Percentiles rank a stretch among this genome's conserved stretches.
Conservation (phyloP, 2,329 filamentous ascomycete genomes). For the Botrytis fabae region DNA sequence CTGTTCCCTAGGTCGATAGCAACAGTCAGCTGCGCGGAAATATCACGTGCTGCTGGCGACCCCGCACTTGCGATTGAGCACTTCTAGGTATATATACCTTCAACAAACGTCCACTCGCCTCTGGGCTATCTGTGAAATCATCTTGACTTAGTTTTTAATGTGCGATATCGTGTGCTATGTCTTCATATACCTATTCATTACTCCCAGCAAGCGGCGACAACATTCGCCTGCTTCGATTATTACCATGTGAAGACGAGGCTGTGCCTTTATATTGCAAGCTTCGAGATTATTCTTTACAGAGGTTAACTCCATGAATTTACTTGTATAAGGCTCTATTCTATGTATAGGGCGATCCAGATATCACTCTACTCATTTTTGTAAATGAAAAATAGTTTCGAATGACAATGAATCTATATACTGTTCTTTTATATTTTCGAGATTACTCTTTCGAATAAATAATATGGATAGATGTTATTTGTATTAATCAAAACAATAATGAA, state of each 20-base stretch:
- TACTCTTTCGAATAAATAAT: background rate
- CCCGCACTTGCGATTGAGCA: background rate
- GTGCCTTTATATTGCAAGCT: background rate
- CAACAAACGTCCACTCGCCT: background rate
- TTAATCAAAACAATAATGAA: fast-evolving
- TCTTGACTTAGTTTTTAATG: background rate
- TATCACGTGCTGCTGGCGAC: background rate
- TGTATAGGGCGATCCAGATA: background rate
- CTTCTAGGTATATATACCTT: background rate
- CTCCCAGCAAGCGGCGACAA: background rate
- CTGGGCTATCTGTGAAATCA: fast-evolving
- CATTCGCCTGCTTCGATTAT: background rate
- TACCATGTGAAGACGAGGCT: background rate
- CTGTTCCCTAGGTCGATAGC: background rate
- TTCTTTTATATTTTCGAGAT: background rate
- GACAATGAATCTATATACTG: background rate
- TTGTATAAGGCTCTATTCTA: background rate
- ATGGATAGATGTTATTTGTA: background rate
- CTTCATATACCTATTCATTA: background rate
- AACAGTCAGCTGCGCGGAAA: background rate
- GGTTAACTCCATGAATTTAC: no score
- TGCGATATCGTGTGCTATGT: background rate
- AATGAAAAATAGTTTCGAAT: fast-evolving
- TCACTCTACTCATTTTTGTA: background rate
- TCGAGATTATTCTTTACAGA: background rate